Percentiles rank a stretch among this genome's conserved stretches.
Evolutionary conservation across 352 stramenopile genomes (phyloP).

Genomic region (Phytophthora sansomeana): DNA sequence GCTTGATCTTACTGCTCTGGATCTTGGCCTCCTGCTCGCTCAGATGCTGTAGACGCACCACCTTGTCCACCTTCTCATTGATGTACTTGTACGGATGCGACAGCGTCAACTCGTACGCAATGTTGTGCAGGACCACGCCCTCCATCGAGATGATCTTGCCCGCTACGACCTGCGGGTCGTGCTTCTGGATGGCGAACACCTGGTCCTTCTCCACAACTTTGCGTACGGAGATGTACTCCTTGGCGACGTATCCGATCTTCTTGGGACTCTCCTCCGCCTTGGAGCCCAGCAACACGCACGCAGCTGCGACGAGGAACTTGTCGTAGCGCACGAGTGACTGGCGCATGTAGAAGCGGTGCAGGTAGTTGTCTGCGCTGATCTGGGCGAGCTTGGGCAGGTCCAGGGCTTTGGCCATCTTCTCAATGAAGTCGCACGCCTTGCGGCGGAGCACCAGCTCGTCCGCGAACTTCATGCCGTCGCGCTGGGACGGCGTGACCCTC

Average conservation of each 20-base stretch:
- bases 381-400: slow-evolving; percentile 85
- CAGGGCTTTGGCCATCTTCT: slow-evolving; percentile 84
- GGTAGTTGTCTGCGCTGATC: slow-evolving; percentile 86
- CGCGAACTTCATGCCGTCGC: slow-evolving; percentile 78
- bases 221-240: slow-evolving; percentile 74
- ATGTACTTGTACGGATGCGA: slow-evolving; percentile 89
- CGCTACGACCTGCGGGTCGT: slow-evolving; percentile 69
- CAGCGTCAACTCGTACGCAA: slow-evolving; percentile 88
- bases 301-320: slow-evolving; percentile 83
- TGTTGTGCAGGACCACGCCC: slow-evolving; percentile 79
- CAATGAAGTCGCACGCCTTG: slow-evolving; percentile 86
- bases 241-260: slow-evolving; percentile 81
- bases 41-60: slow-evolving; percentile 72
- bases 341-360: slow-evolving; percentile 91
- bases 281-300: slow-evolving; percentile 83
- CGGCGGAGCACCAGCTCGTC: slow-evolving; percentile 78
- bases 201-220: slow-evolving; percentile 81
- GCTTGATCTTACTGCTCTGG: slow-evolving; percentile 82
- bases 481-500: slow-evolving; percentile 65
- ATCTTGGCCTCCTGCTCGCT: slow-evolving; percentile 59
- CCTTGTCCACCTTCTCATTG: slow-evolving; percentile 88
- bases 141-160: slow-evolving; percentile 89
- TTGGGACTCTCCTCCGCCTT: slow-evolving; percentile 88
- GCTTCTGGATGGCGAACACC: slow-evolving; percentile 81
- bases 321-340: slow-evolving; percentile 89